Conservation (phyloP, 768 basidiomycete genomes). For the Crassisporium funariophilum region DNA sequence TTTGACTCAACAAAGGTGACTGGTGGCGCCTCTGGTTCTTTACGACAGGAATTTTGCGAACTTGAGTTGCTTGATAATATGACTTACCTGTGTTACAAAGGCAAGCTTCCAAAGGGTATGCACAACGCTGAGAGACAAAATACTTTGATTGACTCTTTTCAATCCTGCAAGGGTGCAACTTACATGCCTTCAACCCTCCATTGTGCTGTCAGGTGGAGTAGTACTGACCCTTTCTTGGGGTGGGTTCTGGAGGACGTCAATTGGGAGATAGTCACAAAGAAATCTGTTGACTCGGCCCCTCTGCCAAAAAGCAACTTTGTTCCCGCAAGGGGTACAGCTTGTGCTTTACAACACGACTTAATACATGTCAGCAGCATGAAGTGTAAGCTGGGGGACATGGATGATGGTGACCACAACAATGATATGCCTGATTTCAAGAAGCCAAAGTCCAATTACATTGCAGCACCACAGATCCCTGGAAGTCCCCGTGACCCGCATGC, state of each 20-base stretch:
- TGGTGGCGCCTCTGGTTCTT: conserved; percentile 22
- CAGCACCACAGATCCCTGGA: background rate
- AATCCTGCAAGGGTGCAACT: conserved; percentile 15
- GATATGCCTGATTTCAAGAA: too few relatives aligned
- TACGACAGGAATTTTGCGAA: conserved; percentile 37
- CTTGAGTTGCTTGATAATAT: conserved; percentile 38
- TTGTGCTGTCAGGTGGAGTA: conserved; percentile 18
- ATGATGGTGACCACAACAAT: too few relatives aligned
- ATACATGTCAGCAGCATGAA: too few relatives aligned
- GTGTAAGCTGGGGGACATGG: too few relatives aligned
- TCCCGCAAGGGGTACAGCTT: too few relatives aligned
- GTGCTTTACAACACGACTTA: too few relatives aligned
- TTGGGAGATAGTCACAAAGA: too few relatives aligned
- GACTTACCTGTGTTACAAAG: conserved; percentile 22
- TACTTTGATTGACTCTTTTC: conserved; percentile 21
- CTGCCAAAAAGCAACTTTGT: too few relatives aligned
- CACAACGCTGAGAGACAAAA: conserved; percentile 22
- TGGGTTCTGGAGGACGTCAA: too few relatives aligned
- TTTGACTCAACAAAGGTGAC: conserved; percentile 27
- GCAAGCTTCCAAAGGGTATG: conserved; percentile 13
- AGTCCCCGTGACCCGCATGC: background rate
- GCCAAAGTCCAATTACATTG: background rate
- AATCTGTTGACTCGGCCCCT: too few relatives aligned
- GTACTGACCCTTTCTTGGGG: conserved; percentile 15
- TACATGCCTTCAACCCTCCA: conserved; percentile 23